Evolutionary conservation across 2,329 filamentous ascomycete genomes (phyloP), one percentile per base, ranked within the genome.

Genomic region (Metarhizium rileyi): DNA sequence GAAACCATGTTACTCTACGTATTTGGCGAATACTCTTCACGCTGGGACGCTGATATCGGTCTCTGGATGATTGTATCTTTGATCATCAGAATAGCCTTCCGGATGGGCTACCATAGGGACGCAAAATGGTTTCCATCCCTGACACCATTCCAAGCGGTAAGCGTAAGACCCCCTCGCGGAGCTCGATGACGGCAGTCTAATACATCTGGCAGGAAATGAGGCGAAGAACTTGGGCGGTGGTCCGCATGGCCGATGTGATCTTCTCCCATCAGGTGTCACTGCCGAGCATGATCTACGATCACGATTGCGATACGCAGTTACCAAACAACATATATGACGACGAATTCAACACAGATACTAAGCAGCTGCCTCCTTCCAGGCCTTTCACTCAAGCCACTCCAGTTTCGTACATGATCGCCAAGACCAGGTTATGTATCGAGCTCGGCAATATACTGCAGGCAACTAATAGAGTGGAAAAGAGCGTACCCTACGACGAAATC

Each of bases 291-390:
- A 83, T 90, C 25, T 79, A 85, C 54, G 77, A 84, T 12, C 75
- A 84, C 44, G 83, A 90, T 60, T 89, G 82, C 49, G 88, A 93
- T 59, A 84, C 86, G 0, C 76, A 84, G 57, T 68, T 87, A 5
- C 87, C 87, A 1, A 79, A 82, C 50, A 93, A 91, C 59, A 76
- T 91, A 16, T 87, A 87, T 61, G 87, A 93, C 57, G 86, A 90
- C 54, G 87, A 91, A 56, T 83, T 93, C 36, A 77, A 82, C 44
- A 82, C 84, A 3, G 77, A 80, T 22, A 84, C 81, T 54, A 84
- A 83, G 55, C 68, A 75, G 7, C 65, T 91, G 9, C 87, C 87
- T 1, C 76, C 79, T 2, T 80, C 84, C 0, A 72, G 86, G 50
- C 83, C 86, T 0, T 72, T 71, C 28, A 81, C 77, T 1, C 86